Conservation (phyloP, 2,329 filamentous ascomycete genomes). For the Corynespora cassiicola region DNA sequence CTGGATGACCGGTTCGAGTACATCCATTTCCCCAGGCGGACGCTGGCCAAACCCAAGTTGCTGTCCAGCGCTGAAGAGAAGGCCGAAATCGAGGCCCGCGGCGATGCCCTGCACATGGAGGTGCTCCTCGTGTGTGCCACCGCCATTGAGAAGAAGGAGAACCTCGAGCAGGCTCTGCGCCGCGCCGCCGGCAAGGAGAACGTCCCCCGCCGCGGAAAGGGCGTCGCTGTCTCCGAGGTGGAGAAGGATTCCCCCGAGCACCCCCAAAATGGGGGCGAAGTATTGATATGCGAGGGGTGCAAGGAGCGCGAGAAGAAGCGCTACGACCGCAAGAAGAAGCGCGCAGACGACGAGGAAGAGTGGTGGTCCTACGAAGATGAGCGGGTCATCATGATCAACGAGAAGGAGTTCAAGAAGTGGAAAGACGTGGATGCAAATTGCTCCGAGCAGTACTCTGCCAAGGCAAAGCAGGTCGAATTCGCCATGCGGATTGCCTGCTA, state of each 20-base stretch:
- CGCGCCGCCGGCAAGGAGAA: constrained; percentile 58
- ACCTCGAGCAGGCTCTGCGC: constrained; percentile 70
- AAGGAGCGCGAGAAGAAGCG: constrained; percentile 91
- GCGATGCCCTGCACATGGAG: constrained; percentile 35
- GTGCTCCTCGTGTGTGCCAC: constrained; percentile 80
- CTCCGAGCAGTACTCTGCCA: constrained; percentile 21
- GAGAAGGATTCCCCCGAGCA: constrained; percentile 70
- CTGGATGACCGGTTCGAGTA: constrained; percentile 78
- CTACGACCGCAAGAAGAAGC: constrained; percentile 92
- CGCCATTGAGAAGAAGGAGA: constrained; percentile 78
- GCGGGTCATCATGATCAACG: constrained; percentile 49
- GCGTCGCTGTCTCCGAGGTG: constrained; percentile 50
- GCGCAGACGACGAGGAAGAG: constrained; percentile 87
- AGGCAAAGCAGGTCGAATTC: constrained; percentile 77
- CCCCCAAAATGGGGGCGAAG: constrained; percentile 88
- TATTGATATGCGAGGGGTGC: constrained; percentile 90
- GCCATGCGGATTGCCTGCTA: constrained; percentile 98
- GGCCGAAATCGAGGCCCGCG: constrained; percentile 76
- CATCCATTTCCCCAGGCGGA: constrained; percentile 85
- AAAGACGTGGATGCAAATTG: constrained; percentile 36
- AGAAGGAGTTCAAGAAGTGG: constrained; percentile 44
- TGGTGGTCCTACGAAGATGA: constrained; percentile 65
- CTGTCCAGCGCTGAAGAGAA: constrained; percentile 75
- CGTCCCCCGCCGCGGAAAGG: constrained; percentile 42
- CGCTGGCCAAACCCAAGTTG: constrained; percentile 93